phyloP scores from a whole-genome alignment of 1,139 yeast species.

The Blastobotrys arbuscula region DNA sequence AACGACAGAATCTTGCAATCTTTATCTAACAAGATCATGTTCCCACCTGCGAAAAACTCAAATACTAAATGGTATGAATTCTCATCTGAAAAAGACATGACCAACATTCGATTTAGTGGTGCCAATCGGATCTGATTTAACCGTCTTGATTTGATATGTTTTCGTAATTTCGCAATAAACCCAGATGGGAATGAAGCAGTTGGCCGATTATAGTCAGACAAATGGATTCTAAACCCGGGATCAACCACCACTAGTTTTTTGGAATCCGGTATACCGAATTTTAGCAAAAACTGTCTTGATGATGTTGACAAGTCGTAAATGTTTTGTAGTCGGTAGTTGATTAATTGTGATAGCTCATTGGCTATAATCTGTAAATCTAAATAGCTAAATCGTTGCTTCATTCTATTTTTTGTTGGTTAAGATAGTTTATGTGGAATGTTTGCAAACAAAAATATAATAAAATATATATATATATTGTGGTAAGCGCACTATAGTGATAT shows the following conservation, averaged over 20 bases:
- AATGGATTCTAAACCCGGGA: conserved; percentile 77
- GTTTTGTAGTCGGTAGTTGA: conserved; percentile 74
- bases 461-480: too few species aligned
- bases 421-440: neutral
- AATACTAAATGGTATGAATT: conserved; percentile 72
- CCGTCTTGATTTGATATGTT: conserved; percentile 77
- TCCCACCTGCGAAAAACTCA: conserved; percentile 95
- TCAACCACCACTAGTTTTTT: conserved; percentile 72
- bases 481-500: too few species aligned
- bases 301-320: conserved; percentile 77
- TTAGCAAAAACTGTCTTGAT: conserved; percentile 67
- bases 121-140: conserved; percentile 68
- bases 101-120: conserved; percentile 72
- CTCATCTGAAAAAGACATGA: conserved; percentile 69
- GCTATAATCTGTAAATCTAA: conserved; percentile 71
- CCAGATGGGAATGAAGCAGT: conserved; percentile 78
- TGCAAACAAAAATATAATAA: too few species aligned
- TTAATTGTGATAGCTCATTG: conserved; percentile 51
- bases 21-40: conserved; percentile 69
- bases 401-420: too few species aligned
- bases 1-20: conserved; percentile 62
- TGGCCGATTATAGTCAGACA: conserved; percentile 75
- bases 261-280: conserved; percentile 79
- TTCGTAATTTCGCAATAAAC: conserved; percentile 79
- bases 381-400: conserved; percentile 77